Evolutionary conservation across 805 yeast species (phyloP).

Genomic region (Metschnikowia similis): DNA sequence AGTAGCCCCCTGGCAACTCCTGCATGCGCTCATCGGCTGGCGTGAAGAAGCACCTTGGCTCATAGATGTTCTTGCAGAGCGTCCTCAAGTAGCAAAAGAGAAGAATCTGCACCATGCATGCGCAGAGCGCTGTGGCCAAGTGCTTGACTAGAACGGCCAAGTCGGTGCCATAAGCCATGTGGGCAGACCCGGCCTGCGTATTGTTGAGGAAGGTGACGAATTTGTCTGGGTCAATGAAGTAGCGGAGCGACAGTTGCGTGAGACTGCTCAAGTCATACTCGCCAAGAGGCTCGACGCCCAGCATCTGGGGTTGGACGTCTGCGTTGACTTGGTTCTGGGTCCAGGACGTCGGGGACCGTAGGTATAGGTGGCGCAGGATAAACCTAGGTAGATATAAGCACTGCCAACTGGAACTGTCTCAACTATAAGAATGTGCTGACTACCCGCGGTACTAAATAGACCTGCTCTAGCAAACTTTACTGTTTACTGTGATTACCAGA

Average conservation of each 20-base stretch:
- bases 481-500: no score
- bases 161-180: conserved; percentile 53
- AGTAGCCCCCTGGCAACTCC: conserved; percentile 38
- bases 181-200: conserved; percentile 57
- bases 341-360: background rate
- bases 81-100: conserved; percentile 36
- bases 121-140: conserved; percentile 47
- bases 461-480: no score
- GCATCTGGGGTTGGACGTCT: background rate
- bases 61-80: conserved; percentile 41
- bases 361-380: background rate
- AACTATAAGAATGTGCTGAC: no score
- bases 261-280: conserved; percentile 15
- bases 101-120: conserved; percentile 51
- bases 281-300: background rate
- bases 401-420: no score
- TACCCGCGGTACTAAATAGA: no score
- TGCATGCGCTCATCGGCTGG: conserved; percentile 37
- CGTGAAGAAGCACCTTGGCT: conserved; percentile 47
- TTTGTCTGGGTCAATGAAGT: conserved; percentile 24
- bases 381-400: no score
- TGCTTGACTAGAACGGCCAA: conserved; percentile 54
- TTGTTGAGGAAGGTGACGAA: conserved; percentile 44
- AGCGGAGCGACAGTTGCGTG: conserved; percentile 25
- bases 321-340: background rate